Evolutionary conservation across 2,329 filamentous ascomycete genomes (phyloP).

Genomic region (Rhexocercosporidium sp.): DNA sequence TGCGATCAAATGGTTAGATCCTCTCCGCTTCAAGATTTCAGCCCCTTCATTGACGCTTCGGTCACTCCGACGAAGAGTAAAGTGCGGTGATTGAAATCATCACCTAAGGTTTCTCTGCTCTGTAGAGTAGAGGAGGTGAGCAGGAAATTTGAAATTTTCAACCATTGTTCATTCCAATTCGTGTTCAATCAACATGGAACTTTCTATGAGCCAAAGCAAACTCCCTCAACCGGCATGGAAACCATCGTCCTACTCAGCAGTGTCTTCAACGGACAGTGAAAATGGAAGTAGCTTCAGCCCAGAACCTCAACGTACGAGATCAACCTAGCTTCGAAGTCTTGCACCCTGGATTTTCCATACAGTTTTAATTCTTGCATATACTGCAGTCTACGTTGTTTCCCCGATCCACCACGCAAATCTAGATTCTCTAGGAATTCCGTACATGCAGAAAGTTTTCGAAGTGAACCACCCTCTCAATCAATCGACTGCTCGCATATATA

Average conservation of each 20-base stretch:
- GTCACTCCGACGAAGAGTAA: background rate
- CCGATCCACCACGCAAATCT: too few species aligned
- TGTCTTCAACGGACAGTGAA: background rate
- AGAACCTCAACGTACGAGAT: too few species aligned
- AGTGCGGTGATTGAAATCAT: background rate
- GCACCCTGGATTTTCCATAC: background rate
- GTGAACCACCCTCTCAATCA: background rate
- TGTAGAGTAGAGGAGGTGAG: background rate
- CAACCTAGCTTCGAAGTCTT: background rate
- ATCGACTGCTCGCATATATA: background rate
- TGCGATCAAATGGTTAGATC: background rate
- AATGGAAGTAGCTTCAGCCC: background rate
- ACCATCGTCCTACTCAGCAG: background rate
- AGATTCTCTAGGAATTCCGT: background rate
- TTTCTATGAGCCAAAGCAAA: background rate
- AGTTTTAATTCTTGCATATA: background rate
- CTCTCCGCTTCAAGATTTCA: background rate
- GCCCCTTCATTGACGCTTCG: background rate
- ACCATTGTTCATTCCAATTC: background rate
- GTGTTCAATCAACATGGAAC: background rate
- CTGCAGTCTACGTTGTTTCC: background rate
- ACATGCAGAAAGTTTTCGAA: slow-evolving; percentile 1
- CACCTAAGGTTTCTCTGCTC: background rate
- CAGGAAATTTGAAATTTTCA: background rate
- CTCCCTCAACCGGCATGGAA: background rate